Evolutionary conservation across 2,329 filamentous ascomycete species (phyloP).

Genomic region (Hypoxylon sp.): DNA sequence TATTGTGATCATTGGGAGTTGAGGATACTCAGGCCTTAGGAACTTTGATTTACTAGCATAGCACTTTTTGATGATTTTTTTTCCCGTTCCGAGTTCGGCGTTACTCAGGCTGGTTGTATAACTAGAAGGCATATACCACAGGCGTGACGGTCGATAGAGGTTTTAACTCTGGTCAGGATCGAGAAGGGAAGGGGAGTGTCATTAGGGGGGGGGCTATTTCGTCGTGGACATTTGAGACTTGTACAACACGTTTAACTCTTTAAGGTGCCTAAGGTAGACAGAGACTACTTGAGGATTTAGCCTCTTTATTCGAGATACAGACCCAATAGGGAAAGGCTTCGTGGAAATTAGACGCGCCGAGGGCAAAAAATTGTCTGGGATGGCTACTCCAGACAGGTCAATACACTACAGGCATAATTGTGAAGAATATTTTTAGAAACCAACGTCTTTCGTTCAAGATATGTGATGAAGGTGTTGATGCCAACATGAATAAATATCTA

Average conservation of each 20-base stretch:
- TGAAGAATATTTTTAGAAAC: conserved; percentile 1
- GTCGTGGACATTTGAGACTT: conserved; percentile 26
- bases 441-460: too few species aligned
- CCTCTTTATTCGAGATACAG: neutral
- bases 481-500: too few species aligned
- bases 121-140: conserved; percentile 45
- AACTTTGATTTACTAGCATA: conserved; percentile 23
- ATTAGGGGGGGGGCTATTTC: neutral
- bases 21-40: neutral
- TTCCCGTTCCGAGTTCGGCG: conserved; percentile 41
- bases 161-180: conserved; percentile 1
- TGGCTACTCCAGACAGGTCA: conserved; percentile 1
- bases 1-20: conserved; percentile 58
- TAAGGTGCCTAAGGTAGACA: neutral
- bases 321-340: conserved; percentile 4
- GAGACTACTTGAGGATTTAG: neutral
- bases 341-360: conserved; percentile 1
- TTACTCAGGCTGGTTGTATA: conserved; percentile 44
- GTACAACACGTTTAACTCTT: conserved; percentile 36
- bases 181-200: neutral
- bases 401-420: conserved; percentile 14
- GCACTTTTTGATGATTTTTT: conserved; percentile 25
- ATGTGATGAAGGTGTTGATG: neutral
- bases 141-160: conserved; percentile 30
- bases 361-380: conserved; percentile 1